Evolutionary conservation across 2,329 filamentous ascomycete genomes (phyloP).

Genomic region (Cordyceps javanica): DNA sequence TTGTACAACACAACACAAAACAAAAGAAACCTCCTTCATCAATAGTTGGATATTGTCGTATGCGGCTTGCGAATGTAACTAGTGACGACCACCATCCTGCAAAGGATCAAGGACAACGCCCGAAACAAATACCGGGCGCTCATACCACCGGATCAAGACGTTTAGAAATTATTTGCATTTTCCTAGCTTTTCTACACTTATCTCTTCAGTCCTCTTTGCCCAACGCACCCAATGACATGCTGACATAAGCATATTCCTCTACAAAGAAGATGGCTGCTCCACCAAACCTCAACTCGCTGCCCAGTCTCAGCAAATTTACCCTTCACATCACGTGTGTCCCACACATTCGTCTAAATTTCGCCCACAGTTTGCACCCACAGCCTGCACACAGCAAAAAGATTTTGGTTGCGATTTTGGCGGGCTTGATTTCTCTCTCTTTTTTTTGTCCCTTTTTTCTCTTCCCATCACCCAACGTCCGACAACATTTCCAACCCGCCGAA

Average conservation of each 20-base stretch:
- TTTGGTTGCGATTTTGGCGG: background rate
- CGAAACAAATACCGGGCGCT: too few species aligned
- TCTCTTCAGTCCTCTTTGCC: background rate
- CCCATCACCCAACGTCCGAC: conserved; percentile 27
- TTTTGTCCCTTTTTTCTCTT: conserved; percentile 6
- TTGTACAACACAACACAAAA: background rate
- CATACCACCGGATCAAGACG: too few species aligned
- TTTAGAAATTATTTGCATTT: background rate
- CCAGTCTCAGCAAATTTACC: background rate
- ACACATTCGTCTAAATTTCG: conserved; percentile 23
- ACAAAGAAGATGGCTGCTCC: too few species aligned
- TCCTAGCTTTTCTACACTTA: background rate
- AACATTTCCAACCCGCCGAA: conserved; percentile 12
- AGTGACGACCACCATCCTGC: background rate
- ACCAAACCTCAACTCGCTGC: background rate
- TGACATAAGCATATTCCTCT: background rate
- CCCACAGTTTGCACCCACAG: conserved; percentile 22
- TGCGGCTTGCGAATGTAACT: too few species aligned
- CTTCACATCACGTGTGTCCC: conserved; percentile 27
- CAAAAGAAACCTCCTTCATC: background rate
- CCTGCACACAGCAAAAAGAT: conserved; percentile 12
- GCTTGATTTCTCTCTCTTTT: conserved; percentile 6
- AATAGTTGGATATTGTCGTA: background rate
- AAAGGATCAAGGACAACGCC: too few species aligned
- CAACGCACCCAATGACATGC: background rate